Evolutionary conservation across 2,329 filamentous ascomycete species (phyloP).

Genomic region (Chalara sp.): DNA sequence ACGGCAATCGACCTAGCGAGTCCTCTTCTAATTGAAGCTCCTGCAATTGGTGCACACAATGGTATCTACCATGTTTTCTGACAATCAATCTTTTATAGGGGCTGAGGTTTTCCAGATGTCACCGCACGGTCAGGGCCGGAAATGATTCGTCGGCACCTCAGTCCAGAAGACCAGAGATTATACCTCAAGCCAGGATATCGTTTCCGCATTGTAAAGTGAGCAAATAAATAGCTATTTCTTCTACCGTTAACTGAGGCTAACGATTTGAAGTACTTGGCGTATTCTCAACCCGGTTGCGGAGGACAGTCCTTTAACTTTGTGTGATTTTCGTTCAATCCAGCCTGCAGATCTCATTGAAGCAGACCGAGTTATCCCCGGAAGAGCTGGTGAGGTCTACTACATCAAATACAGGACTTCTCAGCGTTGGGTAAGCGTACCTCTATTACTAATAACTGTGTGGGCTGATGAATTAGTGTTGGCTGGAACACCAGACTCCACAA

Average conservation of each 20-base stretch:
- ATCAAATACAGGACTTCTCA: conserved; percentile 17
- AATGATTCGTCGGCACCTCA: conserved; percentile 10
- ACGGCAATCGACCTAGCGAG: conserved; percentile 1
- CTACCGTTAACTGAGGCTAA: not conserved
- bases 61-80: not conserved
- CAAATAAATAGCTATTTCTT: not conserved
- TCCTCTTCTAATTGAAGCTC: conserved; percentile 9
- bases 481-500: conserved; percentile 14
- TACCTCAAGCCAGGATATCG: conserved; percentile 15
- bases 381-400: conserved; percentile 22
- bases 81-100: not conserved
- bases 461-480: conserved; percentile 19
- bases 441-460: not conserved
- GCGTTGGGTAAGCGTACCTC: not conserved
- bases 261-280: conserved; percentile 18
- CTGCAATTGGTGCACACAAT: conserved; percentile 16
- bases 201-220: conserved; percentile 16
- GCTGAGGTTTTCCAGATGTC: conserved; percentile 9
- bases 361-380: conserved; percentile 18
- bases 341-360: conserved; percentile 17
- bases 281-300: conserved; percentile 16
- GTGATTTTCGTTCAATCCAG: conserved; percentile 16
- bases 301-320: conserved; percentile 17
- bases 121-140: conserved; percentile 13
- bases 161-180: conserved; percentile 1